phyloP scores from a whole-genome alignment of 2,329 filamentous ascomycete species.

The Geosmithia putterillii region DNA sequence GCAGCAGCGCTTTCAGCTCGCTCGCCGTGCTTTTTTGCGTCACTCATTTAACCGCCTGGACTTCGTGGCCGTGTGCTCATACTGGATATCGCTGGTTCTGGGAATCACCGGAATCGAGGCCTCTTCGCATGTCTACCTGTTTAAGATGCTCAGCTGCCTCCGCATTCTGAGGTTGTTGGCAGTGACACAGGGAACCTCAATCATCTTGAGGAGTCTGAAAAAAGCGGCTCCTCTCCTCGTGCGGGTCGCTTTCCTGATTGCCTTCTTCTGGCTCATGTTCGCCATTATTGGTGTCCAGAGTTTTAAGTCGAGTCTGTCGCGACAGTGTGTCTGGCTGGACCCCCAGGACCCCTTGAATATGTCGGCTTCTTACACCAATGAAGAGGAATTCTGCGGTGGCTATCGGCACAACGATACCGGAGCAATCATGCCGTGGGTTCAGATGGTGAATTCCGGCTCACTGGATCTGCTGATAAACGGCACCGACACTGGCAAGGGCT shows the following conservation, averaged over 20 bases:
- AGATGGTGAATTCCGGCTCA: constrained; percentile 18
- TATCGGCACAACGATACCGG: constrained; percentile 53
- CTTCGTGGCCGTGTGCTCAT: constrained; percentile 87
- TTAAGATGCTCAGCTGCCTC: constrained; percentile 92
- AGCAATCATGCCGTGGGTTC: constrained; percentile 53
- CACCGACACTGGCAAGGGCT: constrained; percentile 59
- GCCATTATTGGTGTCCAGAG: constrained; percentile 94
- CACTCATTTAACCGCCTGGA: constrained; percentile 95
- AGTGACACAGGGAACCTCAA: constrained; percentile 85
- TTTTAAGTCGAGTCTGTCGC: constrained; percentile 74
- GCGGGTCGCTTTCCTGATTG: constrained; percentile 85
- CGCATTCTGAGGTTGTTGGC: constrained; percentile 85
- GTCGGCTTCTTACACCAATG: constrained; percentile 45
- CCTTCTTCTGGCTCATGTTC: constrained; percentile 97
- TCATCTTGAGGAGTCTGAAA: constrained; percentile 89
- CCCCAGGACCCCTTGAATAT: constrained; percentile 43
- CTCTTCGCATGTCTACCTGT: constrained; percentile 66
- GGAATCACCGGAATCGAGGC: constrained; percentile 58
- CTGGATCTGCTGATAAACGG: constrained; percentile 37
- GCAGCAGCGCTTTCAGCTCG: constrained; percentile 73
- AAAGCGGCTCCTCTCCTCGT: constrained; percentile 86
- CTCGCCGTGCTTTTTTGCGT: constrained; percentile 80
- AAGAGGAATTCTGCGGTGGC: constrained; percentile 76
- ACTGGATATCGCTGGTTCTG: constrained; percentile 81
- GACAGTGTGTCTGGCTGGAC: constrained; percentile 69